Evolutionary conservation across 2,329 filamentous ascomycete species (phyloP).

Genomic region (Aspergillus proliferans): DNA sequence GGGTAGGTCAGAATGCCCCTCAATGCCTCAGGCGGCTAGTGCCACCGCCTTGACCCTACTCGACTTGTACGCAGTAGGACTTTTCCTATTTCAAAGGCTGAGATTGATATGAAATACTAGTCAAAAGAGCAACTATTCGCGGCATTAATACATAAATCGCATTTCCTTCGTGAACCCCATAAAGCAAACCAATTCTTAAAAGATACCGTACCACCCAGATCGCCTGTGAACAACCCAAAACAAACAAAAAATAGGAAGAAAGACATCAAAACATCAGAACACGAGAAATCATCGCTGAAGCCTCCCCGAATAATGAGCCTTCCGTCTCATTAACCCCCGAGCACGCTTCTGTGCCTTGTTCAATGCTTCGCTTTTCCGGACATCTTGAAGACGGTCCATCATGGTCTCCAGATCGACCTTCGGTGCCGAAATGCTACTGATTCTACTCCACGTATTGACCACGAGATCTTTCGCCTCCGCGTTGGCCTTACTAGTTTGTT

Average conservation of each 20-base stretch:
- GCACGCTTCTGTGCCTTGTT: slow-evolving; percentile 31
- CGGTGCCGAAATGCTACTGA: slow-evolving; percentile 16
- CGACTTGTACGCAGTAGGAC: neutral
- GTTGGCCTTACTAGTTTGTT: slow-evolving; percentile 22
- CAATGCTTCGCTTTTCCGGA: slow-evolving; percentile 23
- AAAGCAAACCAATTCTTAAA: slow-evolving; percentile 1
- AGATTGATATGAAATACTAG: neutral
- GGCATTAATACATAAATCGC: slow-evolving; percentile 9
- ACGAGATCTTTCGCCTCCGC: slow-evolving; percentile 22
- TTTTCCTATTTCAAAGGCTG: too few relatives aligned
- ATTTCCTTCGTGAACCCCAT: slow-evolving; percentile 3
- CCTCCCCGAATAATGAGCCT: slow-evolving; percentile 4
- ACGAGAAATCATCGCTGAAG: neutral
- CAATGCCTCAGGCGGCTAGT: slow-evolving; percentile 14
- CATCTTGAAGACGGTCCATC: slow-evolving; percentile 22
- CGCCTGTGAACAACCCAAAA: slow-evolving; percentile 7
- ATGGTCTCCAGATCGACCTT: slow-evolving; percentile 19
- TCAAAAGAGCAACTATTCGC: neutral
- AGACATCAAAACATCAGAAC: neutral
- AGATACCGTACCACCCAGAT: slow-evolving; percentile 1
- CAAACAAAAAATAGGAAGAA: neutral
- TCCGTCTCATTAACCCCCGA: slow-evolving; percentile 22
- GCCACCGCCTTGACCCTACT: slow-evolving; percentile 8
- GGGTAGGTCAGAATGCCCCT: slow-evolving; percentile 16
- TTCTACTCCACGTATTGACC: slow-evolving; percentile 21